Base-by-base conservation (phyloP, 148 eudicot genomes). In the Polygonum aviculare region DNA sequence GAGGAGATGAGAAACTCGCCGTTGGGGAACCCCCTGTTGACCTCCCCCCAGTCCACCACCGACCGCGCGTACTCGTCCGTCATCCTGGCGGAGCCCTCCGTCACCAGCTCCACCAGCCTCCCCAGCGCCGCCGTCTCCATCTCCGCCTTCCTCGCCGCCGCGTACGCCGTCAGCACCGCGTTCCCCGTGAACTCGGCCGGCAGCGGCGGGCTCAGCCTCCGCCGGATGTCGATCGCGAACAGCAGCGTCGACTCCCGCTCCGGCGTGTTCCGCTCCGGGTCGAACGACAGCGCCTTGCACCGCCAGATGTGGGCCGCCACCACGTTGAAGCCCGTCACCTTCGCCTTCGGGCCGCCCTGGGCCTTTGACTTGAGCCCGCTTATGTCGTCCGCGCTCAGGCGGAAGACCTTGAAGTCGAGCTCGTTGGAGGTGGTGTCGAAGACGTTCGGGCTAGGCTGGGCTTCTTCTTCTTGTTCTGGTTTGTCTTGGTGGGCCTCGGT, bases 1-100 rank as follows among this genome's bases (percentile, higher is more conserved):
- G 98, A 94, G 0, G 98, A 90, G 3, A 94, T 75, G 49, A 92
- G 75, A 65, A 94, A 90, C 81, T 94, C 98, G 39, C 97, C 98
- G 76, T 88, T 73, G 0, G 97, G 97, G 26, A 94, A 90, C 73
- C 98, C 98, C 78, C 82, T 88, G 84, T 90, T 67, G 12, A 87
- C 9, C 77, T 92, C 92, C 18, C 93, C 96, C 97, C 97, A 92
- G 45, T 94, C 98, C 1, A 94, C 89, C 0, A 87, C 96, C 1
- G 96, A 92, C 76, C 91, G 75, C 0, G 91, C 96, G 22, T 94
- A 94, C 78, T 90, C 97, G 2, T 88, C 91, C 0, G 81, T 92
- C 87, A 94, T 94, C 78, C 98, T 84, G 1, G 50, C 48, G 0
- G 84, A 78, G 36, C 96, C 98, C 55, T 89, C 88, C 0, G 85